Conservation (phyloP, 2,329 filamentous ascomycete genomes). For the Didymella pinodella region DNA sequence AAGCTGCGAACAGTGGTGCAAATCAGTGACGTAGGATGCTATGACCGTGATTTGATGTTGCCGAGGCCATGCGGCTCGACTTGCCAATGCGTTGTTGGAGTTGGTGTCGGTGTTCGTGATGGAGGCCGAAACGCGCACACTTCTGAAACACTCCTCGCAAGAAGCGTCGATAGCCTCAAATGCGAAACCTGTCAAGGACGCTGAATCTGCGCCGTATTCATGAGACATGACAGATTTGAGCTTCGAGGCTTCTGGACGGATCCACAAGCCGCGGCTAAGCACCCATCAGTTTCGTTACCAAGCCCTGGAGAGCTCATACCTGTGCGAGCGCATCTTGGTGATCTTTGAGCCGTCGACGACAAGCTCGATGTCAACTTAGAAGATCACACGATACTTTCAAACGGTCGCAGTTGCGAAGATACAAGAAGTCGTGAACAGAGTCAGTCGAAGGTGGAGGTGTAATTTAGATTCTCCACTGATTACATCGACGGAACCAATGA, state of each 20-base stretch:
- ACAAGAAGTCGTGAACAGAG: too few relatives aligned
- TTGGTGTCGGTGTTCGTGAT: slow-evolving; percentile 6
- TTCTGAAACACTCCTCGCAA: slow-evolving; percentile 9
- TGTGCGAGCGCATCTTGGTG: background rate
- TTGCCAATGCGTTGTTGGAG: slow-evolving; percentile 8
- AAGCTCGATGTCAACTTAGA: background rate
- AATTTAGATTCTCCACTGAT: background rate
- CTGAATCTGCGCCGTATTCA: background rate
- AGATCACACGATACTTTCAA: too few relatives aligned
- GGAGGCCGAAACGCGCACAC: slow-evolving; percentile 13
- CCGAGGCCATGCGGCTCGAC: slow-evolving; percentile 8
- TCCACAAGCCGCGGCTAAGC: background rate
- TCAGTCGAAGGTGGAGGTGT: too few relatives aligned
- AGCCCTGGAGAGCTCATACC: background rate
- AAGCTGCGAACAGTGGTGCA: background rate
- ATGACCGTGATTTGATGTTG: background rate
- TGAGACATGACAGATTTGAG: background rate
- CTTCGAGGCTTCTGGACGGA: background rate
- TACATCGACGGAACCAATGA: background rate
- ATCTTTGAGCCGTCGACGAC: too few relatives aligned
- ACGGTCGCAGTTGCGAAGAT: too few relatives aligned
- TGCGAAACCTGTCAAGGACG: slow-evolving; percentile 12
- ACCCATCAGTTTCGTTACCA: background rate
- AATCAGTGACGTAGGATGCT: background rate
- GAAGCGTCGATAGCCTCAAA: slow-evolving; percentile 6